Evolutionary conservation across 805 yeast genomes (phyloP), one percentile per base, ranked within the genome.

Genomic region (Zygosaccharomyces pseudorouxii): DNA sequence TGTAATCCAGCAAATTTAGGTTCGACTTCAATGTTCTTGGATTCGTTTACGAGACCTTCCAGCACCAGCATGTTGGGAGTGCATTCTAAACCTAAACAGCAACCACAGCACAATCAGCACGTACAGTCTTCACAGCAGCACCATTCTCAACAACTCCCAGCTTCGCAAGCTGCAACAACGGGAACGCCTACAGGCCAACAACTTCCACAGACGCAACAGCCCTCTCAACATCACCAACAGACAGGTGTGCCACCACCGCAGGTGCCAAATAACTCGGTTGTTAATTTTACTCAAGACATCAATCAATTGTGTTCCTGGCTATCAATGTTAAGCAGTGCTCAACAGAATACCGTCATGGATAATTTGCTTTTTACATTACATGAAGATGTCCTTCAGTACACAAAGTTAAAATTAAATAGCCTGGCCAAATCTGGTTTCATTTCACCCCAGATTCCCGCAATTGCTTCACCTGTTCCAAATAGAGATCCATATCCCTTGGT

Each of bases 261-360:
- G 25, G 35, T 36, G 23, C 45, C 42, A 25, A 42, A 45, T 4
- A 54, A 54, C 19, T 49, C 54, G 19, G 58, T 57, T 10, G 57
- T 59, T 5, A 71, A 72, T 49, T 77, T 77, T 57, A 75, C 73
- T 54, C 75, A 69, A 58, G 84, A 80, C 55, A 70, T 80, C 58
- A 68, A 73, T 47, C 73, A 72, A 52, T 68, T 77, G 53, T 71
- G 77, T 53, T 69, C 68, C 51, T 79, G 82, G 82, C 68, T 78
- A 51, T 72, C 72, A 45, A 70, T 69, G 53, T 69, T 81, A 61
- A 71, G 68, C 42, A 72, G 77, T n/a, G 72, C 71, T 40, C 83
- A 80, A 52, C 78, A 72, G 54, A 68, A 76, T 48, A 68, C 76
- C 43, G 75, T 79, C 64, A 71, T 79, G 50, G 84, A 80, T 55